Evolutionary conservation across 768 basidiomycete species (phyloP), one percentile per base, ranked within the genome.

Genomic region (Suillus subalutaceus): DNA sequence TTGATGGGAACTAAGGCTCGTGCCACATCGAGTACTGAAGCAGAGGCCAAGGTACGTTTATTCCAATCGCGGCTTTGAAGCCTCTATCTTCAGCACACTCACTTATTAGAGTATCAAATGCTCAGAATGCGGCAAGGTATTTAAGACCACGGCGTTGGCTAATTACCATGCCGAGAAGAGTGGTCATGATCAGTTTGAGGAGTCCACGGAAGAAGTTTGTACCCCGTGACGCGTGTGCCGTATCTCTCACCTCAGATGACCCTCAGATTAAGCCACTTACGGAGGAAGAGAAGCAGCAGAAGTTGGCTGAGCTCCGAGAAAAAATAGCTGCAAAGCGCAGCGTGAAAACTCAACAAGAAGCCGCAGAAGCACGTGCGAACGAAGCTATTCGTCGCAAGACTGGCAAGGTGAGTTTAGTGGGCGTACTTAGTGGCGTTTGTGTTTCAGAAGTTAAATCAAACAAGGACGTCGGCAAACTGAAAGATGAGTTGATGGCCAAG

Each of bases 151-250:
- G 0, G 93, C 92, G 3, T 81, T 97, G 18, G 96, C 94, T 16
- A 93, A 93, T 70, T 97, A 88, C 77, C 96, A 97, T 72, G 96
- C 95, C 0, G 94, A 96, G 78, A 95, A 95, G 82, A 93, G 89
- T 70, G 97, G 97, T 0, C 97, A 99, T 74, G 90, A 94, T 77
- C 90, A 96, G 70, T 99, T 98, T 68, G 96, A 97, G 75, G 97
- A 98, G 73, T 95, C 92, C 2, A 93, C 89, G 0, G 96, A 99
- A 72, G 97, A 98, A 85, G 95, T 93, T 57, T 60, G 62, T 40
- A 20, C 23, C 52, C 43, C 41, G 37, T 30, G 40, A 32, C 15
- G 23, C 50, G 32, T 30, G 30, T 50, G 30, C n/a, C 59, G 26
- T 60, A n/a, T 65, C 50, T 57, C 52, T 57, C 37, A 60, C 23